phyloP scores from a whole-genome alignment of 2,329 filamentous ascomycete species.

The Ascomycota sp. region DNA sequence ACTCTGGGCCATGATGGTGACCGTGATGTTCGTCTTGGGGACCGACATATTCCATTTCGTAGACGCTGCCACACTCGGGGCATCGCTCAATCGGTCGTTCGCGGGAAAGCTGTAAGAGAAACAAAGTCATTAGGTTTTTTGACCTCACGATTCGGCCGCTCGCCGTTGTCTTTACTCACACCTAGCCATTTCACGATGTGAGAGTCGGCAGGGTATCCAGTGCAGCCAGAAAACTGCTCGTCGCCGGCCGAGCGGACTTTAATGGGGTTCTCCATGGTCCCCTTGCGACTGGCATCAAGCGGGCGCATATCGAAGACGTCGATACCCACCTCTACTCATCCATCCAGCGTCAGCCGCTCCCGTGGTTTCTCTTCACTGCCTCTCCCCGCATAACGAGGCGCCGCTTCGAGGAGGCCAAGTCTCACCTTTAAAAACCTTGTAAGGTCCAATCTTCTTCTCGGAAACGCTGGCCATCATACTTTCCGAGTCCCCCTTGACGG shows the following conservation, averaged over 20 bases:
- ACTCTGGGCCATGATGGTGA: constrained; percentile 37
- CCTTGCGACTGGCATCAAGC: constrained; percentile 73
- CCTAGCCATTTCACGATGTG: constrained; percentile 83
- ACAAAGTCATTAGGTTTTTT: no score
- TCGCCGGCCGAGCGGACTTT: constrained; percentile 77
- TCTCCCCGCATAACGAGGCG: no score
- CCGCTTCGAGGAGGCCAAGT: constrained; percentile 4
- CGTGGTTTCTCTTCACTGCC: constrained; percentile 5
- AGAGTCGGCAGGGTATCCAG: constrained; percentile 78
- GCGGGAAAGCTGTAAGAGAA: constrained; percentile 53
- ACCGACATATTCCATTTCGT: constrained; percentile 96
- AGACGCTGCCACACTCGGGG: constrained; percentile 86
- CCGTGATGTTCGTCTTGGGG: constrained; percentile 53
- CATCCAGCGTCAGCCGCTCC: not conserved
- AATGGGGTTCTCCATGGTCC: constrained; percentile 85
- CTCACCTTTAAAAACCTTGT: constrained; percentile 28
- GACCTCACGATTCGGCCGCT: not conserved
- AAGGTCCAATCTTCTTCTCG: constrained; percentile 24
- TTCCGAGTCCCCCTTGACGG: constrained; percentile 12
- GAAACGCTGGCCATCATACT: constrained; percentile 15
- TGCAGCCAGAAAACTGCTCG: constrained; percentile 95
- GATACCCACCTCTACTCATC: constrained; percentile 55
- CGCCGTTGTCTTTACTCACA: constrained; percentile 30
- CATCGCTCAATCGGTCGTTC: constrained; percentile 87
- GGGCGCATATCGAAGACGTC: constrained; percentile 98